Evolutionary conservation across 140 eudicot species (phyloP).

Genomic region (Flaveria floridana): DNA sequence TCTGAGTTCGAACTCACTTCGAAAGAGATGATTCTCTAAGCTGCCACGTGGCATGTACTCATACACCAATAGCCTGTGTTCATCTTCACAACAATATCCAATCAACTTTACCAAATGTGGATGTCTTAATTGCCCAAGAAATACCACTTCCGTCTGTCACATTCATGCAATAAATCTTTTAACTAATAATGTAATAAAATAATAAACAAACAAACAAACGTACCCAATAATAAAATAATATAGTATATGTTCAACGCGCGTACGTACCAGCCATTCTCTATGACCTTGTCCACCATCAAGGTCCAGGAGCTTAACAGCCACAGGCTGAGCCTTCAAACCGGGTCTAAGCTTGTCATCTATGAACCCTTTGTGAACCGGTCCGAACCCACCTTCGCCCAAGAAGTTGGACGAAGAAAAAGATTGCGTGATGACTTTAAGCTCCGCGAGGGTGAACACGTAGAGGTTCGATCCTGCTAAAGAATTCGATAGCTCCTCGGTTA

Average conservation of each 20-base stretch:
- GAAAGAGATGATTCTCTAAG: conserved; percentile 89
- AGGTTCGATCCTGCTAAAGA: conserved; percentile 79
- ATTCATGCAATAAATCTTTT: background rate
- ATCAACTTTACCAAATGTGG: conserved; percentile 90
- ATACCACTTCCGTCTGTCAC: conserved; percentile 80
- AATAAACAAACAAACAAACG: background rate
- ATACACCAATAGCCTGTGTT: conserved; percentile 78
- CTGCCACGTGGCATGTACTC: conserved; percentile 98
- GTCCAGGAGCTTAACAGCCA: conserved; percentile 81
- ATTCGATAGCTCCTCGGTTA: conserved; percentile 64
- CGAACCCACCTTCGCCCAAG: conserved; percentile 96
- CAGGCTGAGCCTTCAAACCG: conserved; percentile 85
- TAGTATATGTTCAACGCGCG: background rate
- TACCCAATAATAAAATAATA: background rate
- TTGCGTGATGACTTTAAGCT: conserved; percentile 81
- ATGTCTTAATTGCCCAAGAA: conserved; percentile 92
- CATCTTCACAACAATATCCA: conserved; percentile 93
- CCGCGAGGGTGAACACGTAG: conserved; percentile 58
- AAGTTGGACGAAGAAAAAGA: conserved; percentile 64
- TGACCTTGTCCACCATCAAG: conserved; percentile 89
- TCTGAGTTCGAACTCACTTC: conserved; percentile 54
- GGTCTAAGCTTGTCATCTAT: conserved; percentile 88
- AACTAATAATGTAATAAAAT: background rate
- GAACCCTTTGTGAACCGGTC: conserved; percentile 94
- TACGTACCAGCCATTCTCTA: conserved; percentile 87